phyloP scores from a whole-genome alignment of 495 filamentous ascomycete species.

The Daldinia childiae region DNA sequence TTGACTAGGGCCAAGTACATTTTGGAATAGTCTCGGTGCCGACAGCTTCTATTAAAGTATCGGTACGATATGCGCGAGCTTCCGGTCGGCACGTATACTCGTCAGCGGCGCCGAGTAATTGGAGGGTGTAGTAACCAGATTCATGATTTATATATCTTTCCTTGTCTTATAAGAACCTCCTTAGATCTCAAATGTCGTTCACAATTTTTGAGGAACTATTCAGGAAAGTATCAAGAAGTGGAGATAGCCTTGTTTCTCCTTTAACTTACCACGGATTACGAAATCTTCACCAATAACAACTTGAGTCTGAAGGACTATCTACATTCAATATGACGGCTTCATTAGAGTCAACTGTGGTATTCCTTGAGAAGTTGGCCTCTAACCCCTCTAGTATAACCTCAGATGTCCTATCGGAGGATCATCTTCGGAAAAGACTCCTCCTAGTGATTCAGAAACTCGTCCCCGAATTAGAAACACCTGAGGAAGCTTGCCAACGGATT shows the following conservation, averaged over 20 bases:
- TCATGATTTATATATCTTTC: background rate
- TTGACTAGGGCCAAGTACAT: background rate
- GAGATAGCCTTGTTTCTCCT: background rate
- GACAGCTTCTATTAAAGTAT: background rate
- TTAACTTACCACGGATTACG: background rate
- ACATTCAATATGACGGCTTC: background rate
- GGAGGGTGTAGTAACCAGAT: background rate
- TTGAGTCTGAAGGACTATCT: background rate
- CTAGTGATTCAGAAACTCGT: constrained; percentile 11
- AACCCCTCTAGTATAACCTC: background rate
- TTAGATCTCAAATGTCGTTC: background rate
- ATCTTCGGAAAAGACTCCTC: constrained; percentile 36
- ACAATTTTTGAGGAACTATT: too few relatives aligned
- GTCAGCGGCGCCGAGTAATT: constrained; percentile 9
- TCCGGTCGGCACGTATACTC: constrained; percentile 12
- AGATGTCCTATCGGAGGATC: constrained; percentile 4
- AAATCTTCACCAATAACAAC: background rate
- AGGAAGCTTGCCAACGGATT: constrained; percentile 26
- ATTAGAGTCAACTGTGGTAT: constrained; percentile 8
- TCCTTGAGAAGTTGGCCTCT: constrained; percentile 20
- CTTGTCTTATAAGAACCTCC: background rate
- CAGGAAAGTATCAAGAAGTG: background rate
- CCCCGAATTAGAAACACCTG: constrained; percentile 30
- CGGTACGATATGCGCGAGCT: constrained; percentile 12
- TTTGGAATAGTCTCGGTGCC: background rate